Evolutionary conservation across 441 rosid genomes (phyloP), one percentile per base, ranked within the genome.

Genomic region (Erodium moschatum): DNA sequence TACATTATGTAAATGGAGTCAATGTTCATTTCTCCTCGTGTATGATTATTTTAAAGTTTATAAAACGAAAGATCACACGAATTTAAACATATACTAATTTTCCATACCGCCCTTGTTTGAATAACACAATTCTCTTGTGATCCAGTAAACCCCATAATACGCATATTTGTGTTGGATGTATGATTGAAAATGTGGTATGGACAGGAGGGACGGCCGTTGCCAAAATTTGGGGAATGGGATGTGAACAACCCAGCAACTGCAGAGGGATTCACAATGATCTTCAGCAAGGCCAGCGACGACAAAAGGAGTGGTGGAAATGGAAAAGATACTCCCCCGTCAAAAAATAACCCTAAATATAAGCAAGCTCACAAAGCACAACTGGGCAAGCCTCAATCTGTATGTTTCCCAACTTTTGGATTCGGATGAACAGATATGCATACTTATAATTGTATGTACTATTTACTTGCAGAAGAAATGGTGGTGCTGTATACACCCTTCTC

Each of bases 141-240:
- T n/a, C n/a, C n/a, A n/a, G n/a, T n/a, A n/a, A n/a, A n/a, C n/a
- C n/a, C n/a, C n/a, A n/a, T n/a, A n/a, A n/a, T n/a, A n/a, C n/a
- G n/a, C n/a, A n/a, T n/a, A n/a, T n/a, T n/a, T n/a, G n/a, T n/a
- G n/a, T n/a, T n/a, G n/a, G n/a, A n/a, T n/a, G n/a, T n/a, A n/a
- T n/a, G n/a, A n/a, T n/a, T n/a, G 27, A 2, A 24, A 24, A 24
- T 24, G 16, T 48, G n/a, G 56, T 48, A 12, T n/a, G 18, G 6
- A 6, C 61, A 56, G 62, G 62, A 81, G 81, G 94, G 87, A 72
- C 89, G 77, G 11, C 94, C 97, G 11, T 79, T 91, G 82, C 97
- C 97, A 27, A 89, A 89, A 82, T 91, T 91, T 67, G 97, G 97
- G 10, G 97, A 91, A 74, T 91, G 97, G 96, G 94, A 91, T 83